phyloP scores from a whole-genome alignment of 257 asterid species.

The Galeopsis tetrahit region DNA sequence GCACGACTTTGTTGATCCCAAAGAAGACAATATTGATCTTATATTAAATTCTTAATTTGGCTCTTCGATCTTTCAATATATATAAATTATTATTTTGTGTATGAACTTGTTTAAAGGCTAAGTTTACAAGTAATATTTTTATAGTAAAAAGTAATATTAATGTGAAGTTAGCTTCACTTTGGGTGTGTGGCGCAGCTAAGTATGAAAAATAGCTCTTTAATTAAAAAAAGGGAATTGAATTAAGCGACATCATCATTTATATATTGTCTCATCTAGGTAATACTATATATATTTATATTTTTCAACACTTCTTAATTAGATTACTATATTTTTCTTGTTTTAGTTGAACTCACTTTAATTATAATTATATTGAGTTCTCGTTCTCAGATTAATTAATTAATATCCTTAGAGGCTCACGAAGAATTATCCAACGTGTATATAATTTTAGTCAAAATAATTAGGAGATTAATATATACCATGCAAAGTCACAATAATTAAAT shows the following conservation, averaged over 20 bases:
- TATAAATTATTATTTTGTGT: constrained; percentile 33
- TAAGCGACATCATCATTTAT: constrained; percentile 18
- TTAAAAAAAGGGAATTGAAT: neutral
- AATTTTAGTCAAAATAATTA: too few relatives aligned
- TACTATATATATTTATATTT: neutral
- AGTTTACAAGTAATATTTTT: constrained; percentile 27
- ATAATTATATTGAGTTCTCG: too few relatives aligned
- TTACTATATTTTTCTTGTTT: neutral
- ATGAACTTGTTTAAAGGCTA: constrained; percentile 24
- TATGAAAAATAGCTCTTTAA: constrained; percentile 32
- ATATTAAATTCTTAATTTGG: constrained; percentile 8
- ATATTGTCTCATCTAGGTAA: constrained; percentile 21
- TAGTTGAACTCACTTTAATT: neutral
- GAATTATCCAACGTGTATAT: too few relatives aligned
- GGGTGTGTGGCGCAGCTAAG: constrained; percentile 40
- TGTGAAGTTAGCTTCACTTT: constrained; percentile 26
- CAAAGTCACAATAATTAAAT: too few relatives aligned
- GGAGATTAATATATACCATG: too few relatives aligned
- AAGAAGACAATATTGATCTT: neutral
- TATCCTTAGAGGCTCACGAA: too few relatives aligned
- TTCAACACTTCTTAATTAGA: neutral
- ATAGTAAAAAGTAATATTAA: neutral
- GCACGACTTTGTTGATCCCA: constrained; percentile 21
- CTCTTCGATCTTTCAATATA: constrained; percentile 21
- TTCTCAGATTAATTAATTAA: too few relatives aligned